phyloP scores from a whole-genome alignment of 2,329 filamentous ascomycete genomes.

The Penicillium verrucosum region DNA sequence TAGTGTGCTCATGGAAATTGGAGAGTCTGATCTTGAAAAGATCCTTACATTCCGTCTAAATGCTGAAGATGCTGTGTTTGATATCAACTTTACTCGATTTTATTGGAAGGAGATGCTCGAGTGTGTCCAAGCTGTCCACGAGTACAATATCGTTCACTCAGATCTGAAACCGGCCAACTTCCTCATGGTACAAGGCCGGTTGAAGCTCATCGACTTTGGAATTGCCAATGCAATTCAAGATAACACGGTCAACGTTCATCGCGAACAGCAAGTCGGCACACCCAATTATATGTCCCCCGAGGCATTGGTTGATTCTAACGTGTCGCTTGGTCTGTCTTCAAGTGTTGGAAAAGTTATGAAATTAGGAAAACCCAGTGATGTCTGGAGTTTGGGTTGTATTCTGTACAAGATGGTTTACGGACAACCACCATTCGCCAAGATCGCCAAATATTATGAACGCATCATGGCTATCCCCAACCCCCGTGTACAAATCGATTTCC shows the following conservation, averaged over 20 bases:
- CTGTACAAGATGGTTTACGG: conserved; percentile 98
- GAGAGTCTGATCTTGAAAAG: conserved; percentile 87
- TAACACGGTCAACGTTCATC: conserved; percentile 94
- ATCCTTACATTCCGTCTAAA: conserved; percentile 73
- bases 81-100: conserved; percentile 88
- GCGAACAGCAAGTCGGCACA: conserved; percentile 90
- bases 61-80: conserved; percentile 70
- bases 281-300: conserved; percentile 99
- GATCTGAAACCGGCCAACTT: conserved; percentile 98
- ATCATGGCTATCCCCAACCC: conserved; percentile 59
- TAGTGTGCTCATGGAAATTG: conserved; percentile 93
- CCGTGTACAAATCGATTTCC: conserved; percentile 48
- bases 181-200: conserved; percentile 79
- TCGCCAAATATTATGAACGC: conserved; percentile 78
- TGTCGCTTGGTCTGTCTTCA: conserved; percentile 49
- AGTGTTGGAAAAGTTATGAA: conserved; percentile 75
- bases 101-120: conserved; percentile 99
- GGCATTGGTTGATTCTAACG: conserved; percentile 83
- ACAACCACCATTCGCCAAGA: conserved; percentile 91
- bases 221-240: conserved; percentile 98
- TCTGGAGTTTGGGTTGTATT: conserved; percentile 96
- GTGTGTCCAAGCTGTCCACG: conserved; percentile 85
- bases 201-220: conserved; percentile 98
- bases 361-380: conserved; percentile 89
- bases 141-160: conserved; percentile 89